phyloP scores from a whole-genome alignment of 805 yeast genomes.

The Metschnikowia baotianmanensis region DNA sequence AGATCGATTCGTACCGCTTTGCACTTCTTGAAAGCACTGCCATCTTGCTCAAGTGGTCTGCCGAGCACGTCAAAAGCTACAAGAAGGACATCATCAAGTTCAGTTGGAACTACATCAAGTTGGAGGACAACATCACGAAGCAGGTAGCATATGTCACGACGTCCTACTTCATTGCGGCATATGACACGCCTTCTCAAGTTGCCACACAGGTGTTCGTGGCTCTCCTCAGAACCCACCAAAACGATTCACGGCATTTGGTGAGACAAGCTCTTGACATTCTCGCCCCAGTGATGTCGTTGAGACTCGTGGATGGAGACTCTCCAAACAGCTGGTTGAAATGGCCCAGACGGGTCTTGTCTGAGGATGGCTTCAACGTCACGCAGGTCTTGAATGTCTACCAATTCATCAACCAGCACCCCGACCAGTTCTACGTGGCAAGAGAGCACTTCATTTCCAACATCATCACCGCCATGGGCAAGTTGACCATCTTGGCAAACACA shows the following conservation, averaged over 20 bases:
- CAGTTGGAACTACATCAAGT: slow-evolving; percentile 88
- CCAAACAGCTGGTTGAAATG: slow-evolving; percentile 82
- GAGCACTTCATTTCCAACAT: slow-evolving; percentile 88
- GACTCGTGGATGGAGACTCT: slow-evolving; percentile 55
- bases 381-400: slow-evolving; percentile 88
- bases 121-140: slow-evolving; percentile 85
- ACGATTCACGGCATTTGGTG: slow-evolving; percentile 79
- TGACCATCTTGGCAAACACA: slow-evolving; percentile 74
- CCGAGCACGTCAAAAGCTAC: slow-evolving; percentile 54
- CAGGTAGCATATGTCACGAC: slow-evolving; percentile 92
- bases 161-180: slow-evolving; percentile 79
- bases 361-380: slow-evolving; percentile 81
- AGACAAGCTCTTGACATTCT: slow-evolving; percentile 82
- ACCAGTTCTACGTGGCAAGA: slow-evolving; percentile 77
- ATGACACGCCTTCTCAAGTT: slow-evolving; percentile 83
- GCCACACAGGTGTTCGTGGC: slow-evolving; percentile 94
- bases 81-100: slow-evolving; percentile 87
- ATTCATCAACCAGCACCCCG: slow-evolving; percentile 82
- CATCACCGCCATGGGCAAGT: slow-evolving; percentile 87
- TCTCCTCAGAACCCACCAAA: slow-evolving; percentile 75
- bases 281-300: slow-evolving; percentile 79
- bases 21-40: slow-evolving; percentile 83
- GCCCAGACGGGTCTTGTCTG: slow-evolving; percentile 90
- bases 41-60: slow-evolving; percentile 65
- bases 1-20: slow-evolving; percentile 69